Base-by-base conservation (phyloP, 1,284 basidiomycete species). In the Takashimella koratensis region DNA sequence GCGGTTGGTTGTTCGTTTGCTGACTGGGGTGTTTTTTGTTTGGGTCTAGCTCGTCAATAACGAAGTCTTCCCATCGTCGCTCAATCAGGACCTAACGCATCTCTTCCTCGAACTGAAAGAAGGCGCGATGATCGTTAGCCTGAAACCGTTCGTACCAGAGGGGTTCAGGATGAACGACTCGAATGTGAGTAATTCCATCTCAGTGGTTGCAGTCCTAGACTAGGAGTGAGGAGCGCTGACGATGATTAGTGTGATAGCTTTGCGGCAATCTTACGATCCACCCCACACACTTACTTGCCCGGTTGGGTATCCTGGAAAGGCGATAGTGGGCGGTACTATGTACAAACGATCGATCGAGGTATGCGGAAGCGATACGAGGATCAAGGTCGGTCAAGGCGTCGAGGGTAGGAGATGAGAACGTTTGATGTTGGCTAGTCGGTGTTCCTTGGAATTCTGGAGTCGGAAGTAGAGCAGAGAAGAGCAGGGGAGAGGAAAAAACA, bases 21-120 rank as follows among this genome's bases (percentile, higher is more conserved):
- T n/a, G n/a, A n/a, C n/a, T n/a, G n/a, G n/a, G n/a, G n/a, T 36
- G 8, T 36, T 36, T 36, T 36, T 36, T 36, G 8, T 16, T 36
- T 16, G 8, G 30, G 30, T 36, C 8, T 36, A 36, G 62, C 67
- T 82, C 41, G 80, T 81, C 56, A 83, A 83, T 69, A 82, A 82
- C 61, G 79, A 79, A 57, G 79, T 79, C 3, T 80, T 80, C 67
- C 77, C 79, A 1, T 77, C 81, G 0, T 60, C 69, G 3, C 76
- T 81, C 11, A 83, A 82, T 65, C 76, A 79, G 27, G 73, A 76
- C 22, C 73, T 83, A 13, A 78, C 78, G 3, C 67, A 80, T 25
- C 68, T 80, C 43, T 83, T 83, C 65, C 71, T 83, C 24, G 81
- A 83, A 47, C 67, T 83, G 27, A 79, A 78, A 58, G 78, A 81